Evolutionary conservation across 768 basidiomycete genomes (phyloP).

Genomic region (Neoboletus brunneissimus): DNA sequence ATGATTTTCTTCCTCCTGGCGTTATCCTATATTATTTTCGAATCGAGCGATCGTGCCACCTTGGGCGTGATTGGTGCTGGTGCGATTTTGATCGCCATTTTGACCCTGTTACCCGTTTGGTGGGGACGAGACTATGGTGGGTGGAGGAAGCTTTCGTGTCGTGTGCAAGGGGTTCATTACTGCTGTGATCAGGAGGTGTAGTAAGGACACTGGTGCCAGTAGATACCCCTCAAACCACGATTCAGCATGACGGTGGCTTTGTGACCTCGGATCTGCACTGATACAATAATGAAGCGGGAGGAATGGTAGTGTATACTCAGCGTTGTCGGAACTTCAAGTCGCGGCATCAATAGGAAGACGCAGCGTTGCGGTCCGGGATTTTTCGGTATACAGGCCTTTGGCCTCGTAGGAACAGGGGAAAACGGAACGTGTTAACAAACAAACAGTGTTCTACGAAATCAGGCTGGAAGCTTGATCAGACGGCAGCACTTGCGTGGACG

Average conservation of each 20-base stretch:
- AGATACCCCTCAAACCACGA: neutral
- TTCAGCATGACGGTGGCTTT: neutral
- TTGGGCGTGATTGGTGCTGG: neutral
- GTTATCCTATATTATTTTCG: neutral
- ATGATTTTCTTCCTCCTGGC: neutral
- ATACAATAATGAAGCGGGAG: no score
- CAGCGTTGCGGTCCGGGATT: no score
- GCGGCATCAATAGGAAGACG: no score
- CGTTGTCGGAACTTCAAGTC: no score
- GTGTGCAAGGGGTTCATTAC: neutral
- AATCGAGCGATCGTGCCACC: neutral
- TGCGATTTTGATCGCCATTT: neutral
- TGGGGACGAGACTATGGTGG: neutral
- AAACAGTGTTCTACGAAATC: no score
- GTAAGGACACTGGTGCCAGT: neutral
- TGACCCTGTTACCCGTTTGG: neutral
- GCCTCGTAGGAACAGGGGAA: no score
- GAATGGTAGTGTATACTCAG: no score
- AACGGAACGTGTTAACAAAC: no score
- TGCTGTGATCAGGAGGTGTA: neutral
- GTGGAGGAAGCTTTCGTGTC: neutral
- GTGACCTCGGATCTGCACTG: constrained; percentile 4
- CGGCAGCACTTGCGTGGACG: no score
- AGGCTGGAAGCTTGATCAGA: no score
- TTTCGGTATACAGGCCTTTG: no score